Evolutionary conservation across 2,329 filamentous ascomycete species (phyloP), one percentile per base, ranked within the genome.

Genomic region (Claviceps sorghi): DNA sequence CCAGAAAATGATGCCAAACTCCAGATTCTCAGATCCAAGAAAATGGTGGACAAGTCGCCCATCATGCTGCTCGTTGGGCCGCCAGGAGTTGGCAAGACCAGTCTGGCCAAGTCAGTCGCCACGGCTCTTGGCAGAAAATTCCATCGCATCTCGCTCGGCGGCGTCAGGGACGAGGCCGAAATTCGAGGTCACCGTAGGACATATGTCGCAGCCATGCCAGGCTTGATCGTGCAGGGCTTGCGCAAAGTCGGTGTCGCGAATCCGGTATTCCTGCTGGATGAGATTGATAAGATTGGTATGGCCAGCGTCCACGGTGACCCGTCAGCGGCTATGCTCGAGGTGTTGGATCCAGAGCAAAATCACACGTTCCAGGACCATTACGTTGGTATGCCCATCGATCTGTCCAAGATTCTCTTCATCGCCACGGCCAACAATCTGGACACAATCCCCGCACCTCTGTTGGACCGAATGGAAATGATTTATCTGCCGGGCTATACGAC

Each of bases 141-240:
- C 67, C 91, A 98, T 67, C 83, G 93, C 46, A 96, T 98, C 60
- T 97, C 93, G 3, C 82, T 98, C 4, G 93, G 93, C 55, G 93
- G 93, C 59, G 91, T 98, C 3, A 78, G 93, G 52, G 93, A 98
- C 62, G 93, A 98, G 67, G 93, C 93, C 17, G 93, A 98, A 70
- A 97, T 98, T 55, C 81, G 93, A 54, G 93, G 93, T 10, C 93
- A 98, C 68, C 80, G 93, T 52, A 79, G 93, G 59, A 98, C 93
- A 0, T 98, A 98, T 64, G 93, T 98, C 54, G 93, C 93, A 22
- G 93, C 93, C n/a, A 96, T 98, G 91, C 93, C 93, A 10, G 93
- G 93, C 51, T 75, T 97, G 52, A 86, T 98, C 54, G 90, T 97
- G 32, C 90, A 89, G 65, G 93, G 91, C 0, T 67, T 98, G 52